Base-by-base conservation (phyloP, 129 eudicot species). In the Lactuca sativa region DNA sequence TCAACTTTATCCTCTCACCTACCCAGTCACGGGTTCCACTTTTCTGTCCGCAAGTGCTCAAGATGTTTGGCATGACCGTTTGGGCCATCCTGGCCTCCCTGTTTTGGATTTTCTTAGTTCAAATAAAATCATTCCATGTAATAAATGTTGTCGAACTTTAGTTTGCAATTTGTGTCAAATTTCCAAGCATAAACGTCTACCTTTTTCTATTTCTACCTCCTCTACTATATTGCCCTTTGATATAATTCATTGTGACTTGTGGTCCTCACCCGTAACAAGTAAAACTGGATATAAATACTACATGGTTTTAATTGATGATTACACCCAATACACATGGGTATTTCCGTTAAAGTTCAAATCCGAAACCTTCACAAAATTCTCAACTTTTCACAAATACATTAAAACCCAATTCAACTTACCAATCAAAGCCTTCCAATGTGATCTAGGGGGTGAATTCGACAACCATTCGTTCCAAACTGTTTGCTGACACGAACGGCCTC, bases 241-340 rank as follows among this genome's bases (percentile, higher is more conserved):
- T 34, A 3, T 59, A 40, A 25, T 72, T 1, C 77, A n/a, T 47
- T 25, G 47, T 62, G 69, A 61, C 15, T 3, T 72, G 12, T 72
- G 77, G 77, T 47, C 52, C 0, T 73, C 70, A 14, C 41, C 2
- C 2, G 5, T 59, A 7, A 9, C 21, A 8, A 16, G 64, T 18
- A 59, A 59, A 30, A 8, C 3, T 11, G 40, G 17, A 25, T 9
- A 59, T 41, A 31, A 59, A 59, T 30, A 30, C 37, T 59, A 30
- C 32, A 7, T 59, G 15, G 30, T 25, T 25, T 25, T 25, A 25
- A 25, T 25, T 25, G 30, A 25, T 25, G 30, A 25, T 25, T 25
- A 25, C 30, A 25, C 30, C 30, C 30, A 25, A 25, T 25, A 25
- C 30, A 25, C 30, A 25, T 25, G 30, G 30, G 30, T 25, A 1